Evolutionary conservation across 148 eudicot genomes (phyloP), one percentile per base, ranked within the genome.

Genomic region (Suaeda aralocaspica): DNA sequence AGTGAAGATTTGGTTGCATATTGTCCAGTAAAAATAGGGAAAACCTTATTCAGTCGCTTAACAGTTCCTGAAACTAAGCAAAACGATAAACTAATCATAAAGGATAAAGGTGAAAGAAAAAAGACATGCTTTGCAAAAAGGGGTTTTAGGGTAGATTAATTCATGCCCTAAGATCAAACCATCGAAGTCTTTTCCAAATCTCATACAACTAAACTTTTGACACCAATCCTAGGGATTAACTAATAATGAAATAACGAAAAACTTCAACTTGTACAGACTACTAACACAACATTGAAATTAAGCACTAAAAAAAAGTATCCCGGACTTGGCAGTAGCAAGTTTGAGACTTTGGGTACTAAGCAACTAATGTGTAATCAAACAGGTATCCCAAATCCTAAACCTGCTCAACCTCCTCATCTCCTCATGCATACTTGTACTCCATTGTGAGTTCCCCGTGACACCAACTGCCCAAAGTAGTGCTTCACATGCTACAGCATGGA

Each of bases 1-100:
- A 59, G 25, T 34, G 78, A 81, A 24, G 82, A 70, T 44, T 65
- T 75, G 61, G 60, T 67, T 31, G 69, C 44, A 73, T 63, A 67
- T 52, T 58, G 73, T 56, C 73, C 61, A 29, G 21, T 70, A 33
- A 78, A 60, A 52, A 50, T 57, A 12, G 81, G 82, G 68, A 78
- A 59, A 4, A 77, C 74, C 58, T 68, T 81, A 36, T 75, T 74
- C 68, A 70, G 62, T 58, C 67, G 77, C 68, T 64, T 78, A 21
- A 76, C 26, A 45, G 75, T 48, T 65, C 83, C 84, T 77, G 74
- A 56, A 69, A 57, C 48, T 39, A 44, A 26, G 56, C n/a, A 61
- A 66, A 50, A 44, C 28, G 30, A 36, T 67, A 30, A 63, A 29
- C 13, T 65, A 13, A 52, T 6, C 26, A 18, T 7, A 29, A 63